Base-by-base conservation (phyloP, 1,139 yeast genomes). In the Entelexis sorbosivorans region DNA sequence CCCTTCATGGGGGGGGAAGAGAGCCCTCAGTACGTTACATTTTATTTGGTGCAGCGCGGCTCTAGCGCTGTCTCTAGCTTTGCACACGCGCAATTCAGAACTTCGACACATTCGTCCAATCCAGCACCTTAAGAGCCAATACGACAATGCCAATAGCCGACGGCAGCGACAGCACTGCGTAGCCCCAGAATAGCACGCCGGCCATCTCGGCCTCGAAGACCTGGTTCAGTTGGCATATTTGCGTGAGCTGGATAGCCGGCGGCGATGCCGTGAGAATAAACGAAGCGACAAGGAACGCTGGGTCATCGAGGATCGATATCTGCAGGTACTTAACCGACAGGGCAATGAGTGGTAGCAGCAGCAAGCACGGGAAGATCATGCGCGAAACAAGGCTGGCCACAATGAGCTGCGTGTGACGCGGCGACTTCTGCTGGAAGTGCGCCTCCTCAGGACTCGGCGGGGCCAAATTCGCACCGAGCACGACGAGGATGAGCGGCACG, bases 101-200 rank as follows among this genome's bases (percentile, higher is more conserved):
- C 16, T 29, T 17, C 14, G 59, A 44, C 9, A 59, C 49, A 20
- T 69, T 69, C 0, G 72, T 69, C 75, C 75, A 72, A 17, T 79
- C 75, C 58, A 83, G 69, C 17, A 82, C 86, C 62, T 80, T 79
- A 58, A 83, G 72, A 57, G 85, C 75, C 20, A 79, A 66, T 14
- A 82, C 87, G 28, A 83, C 91, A 59, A 83, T 81, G 50, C 75
- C 66, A 44, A 83, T 81, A 2, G 91, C 81, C n/a, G 82, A 77
- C 0, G 94, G 94, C 44, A 84, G 72, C 1, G 93, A 81, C 56
- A 84, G 71, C 11, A 84, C 74, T 24, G 78, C 91, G 60, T 84
- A 84, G 7, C 94, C 93, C 85, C 93, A 84, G 61, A 85, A 84
- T 56, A 85, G 71, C n/a, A 84, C 89, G 3, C 88, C 84, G 0